Evolutionary conservation across 2,329 filamentous ascomycete species (phyloP), one percentile per base, ranked within the genome.

Genomic region (Ilyonectria mors-panacis): DNA sequence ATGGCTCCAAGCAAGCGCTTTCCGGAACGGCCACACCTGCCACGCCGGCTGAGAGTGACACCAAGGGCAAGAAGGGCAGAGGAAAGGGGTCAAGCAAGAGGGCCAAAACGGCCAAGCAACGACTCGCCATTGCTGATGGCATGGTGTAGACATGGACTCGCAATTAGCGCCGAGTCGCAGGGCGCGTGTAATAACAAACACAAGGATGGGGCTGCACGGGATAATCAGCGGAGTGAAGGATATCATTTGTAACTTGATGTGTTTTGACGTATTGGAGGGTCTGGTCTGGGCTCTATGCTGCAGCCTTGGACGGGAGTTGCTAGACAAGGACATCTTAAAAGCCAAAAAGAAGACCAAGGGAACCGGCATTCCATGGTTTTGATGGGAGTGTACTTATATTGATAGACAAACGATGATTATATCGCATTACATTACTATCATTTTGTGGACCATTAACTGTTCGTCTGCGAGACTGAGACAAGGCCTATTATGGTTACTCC

Each of bases 21-120:
- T 90, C 75, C 5, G 77, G 76, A 56, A 79, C 81, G 26, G 97
- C 93, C 3, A 96, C 95, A 39, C 91, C 94, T 1, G 94, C 93
- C 4, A 98, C 96, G 1, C 95, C 94, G 0, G 87, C 92, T 12
- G 89, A 90, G 45, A 86, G 88, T 17, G 78, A 87, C 37, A 77
- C 80, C 37, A 85, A 84, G 73, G 78, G 83, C 64, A 88, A 86
- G 65, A 89, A 85, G 63, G 88, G 88, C 51, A 90, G 87, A 10
- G 85, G 86, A 4, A 92, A 92, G 77, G 71, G 76, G 35, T 71
- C 72, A 13, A 78, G 82, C 66, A 87, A 87, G 69, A 87, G 85
- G 63, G 89, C 90, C 65, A 92, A 92, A 82, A 91, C 90, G 17
- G 86, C 90, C 3, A 92, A 92, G 79, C 90, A 92, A 77, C 84